Conservation (phyloP, 345 rosid genomes). For the Tarenaya hassleriana region DNA sequence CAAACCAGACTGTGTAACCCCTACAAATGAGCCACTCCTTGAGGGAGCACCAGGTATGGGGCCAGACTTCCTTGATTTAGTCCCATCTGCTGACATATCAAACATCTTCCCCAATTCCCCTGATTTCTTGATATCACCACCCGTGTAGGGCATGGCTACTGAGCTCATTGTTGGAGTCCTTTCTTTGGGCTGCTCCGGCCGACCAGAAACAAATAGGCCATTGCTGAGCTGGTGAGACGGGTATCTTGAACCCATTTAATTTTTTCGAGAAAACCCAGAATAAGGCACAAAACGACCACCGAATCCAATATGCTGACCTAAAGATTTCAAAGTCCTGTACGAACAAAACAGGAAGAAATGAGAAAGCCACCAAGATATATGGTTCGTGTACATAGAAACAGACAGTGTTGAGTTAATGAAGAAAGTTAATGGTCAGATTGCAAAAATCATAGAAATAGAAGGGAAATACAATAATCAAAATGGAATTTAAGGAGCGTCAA, state of each 20-base stretch:
- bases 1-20: slow-evolving; percentile 79
- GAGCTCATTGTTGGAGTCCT: slow-evolving; percentile 91
- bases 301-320: slow-evolving; percentile 11
- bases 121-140: slow-evolving; percentile 94
- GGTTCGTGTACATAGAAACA: too few species aligned
- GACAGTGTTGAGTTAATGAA: too few species aligned
- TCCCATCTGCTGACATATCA: slow-evolving; percentile 81
- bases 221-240: slow-evolving; percentile 96
- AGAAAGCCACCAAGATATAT: too few species aligned
- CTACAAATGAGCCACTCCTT: slow-evolving; percentile 90
- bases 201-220: slow-evolving; percentile 95
- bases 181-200: slow-evolving; percentile 97
- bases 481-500: too few species aligned
- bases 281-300: slow-evolving; percentile 4
- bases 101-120: slow-evolving; percentile 99
- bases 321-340: too few species aligned
- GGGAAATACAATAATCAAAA: too few species aligned
- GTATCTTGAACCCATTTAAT: slow-evolving; percentile 84
- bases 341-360: too few species aligned
- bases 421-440: too few species aligned
- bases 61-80: slow-evolving; percentile 95
- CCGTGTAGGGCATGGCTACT: slow-evolving; percentile 87
- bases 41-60: slow-evolving; percentile 75
- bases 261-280: slow-evolving; percentile 19
- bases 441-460: too few species aligned